Evolutionary conservation across 257 asterid genomes (phyloP), one percentile per base, ranked within the genome.

Genomic region (Misopates orontium): DNA sequence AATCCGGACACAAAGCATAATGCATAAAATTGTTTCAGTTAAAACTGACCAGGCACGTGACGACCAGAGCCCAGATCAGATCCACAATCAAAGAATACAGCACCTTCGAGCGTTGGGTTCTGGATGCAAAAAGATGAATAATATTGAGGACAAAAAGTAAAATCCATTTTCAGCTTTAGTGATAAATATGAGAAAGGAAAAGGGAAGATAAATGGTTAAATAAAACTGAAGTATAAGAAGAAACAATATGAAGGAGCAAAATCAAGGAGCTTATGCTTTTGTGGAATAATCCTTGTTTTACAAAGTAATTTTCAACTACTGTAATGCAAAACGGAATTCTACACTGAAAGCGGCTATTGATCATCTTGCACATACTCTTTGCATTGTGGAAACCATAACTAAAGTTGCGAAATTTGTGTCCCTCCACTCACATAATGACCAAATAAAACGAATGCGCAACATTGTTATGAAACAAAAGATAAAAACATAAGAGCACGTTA

Each of bases 31-130:
- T 36, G 42, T 1, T 36, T 10, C 10, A 36, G 42, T 36, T 36
- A 8, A 47, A 68, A 85, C 96, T 73, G 64, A 89, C 98, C 96
- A 49, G 98, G 98, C 48, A 92, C 98, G 63, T 82, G 97, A 62
- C 85, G 95, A 41, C 91, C 94, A 67, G 98, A 84, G 75, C 96
- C 87, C 84, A 87, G 68, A 80, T 89, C 98, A 59, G 98, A 79
- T 70, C 97, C 98, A 64, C 95, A 80, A 64, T 92, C 98, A 72
- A 92, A 72, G 85, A 92, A 92, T 63, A 87, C 75, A 59, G 89
- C 92, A 68, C 94, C 97, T 68, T 92, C 97, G 25, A 89, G 70
- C 87, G 79, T 66, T 41, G 79, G 84, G 72, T 64, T 85, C 98
- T 91, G 91, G 69, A 75, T 8, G 62, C 8, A 62, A 40, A 41